Evolutionary conservation across 805 yeast species (phyloP).

Genomic region (Lipomyces mesembrius): DNA sequence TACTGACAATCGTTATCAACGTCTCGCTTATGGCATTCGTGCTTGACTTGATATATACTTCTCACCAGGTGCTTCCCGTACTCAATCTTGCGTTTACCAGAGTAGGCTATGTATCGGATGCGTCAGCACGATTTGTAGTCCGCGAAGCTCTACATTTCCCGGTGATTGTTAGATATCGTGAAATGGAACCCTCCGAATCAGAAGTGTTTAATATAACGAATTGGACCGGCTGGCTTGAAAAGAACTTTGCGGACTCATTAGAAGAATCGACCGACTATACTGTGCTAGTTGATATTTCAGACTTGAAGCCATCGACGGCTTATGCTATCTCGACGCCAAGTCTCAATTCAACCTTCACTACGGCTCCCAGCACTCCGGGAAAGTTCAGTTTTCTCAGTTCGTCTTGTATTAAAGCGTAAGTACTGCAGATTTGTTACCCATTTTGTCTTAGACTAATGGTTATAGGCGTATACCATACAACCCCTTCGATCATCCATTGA

Average conservation of each 20-base stretch:
- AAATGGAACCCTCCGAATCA: conserved; percentile 3
- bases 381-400: conserved; percentile 36
- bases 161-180: conserved; percentile 19
- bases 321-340: conserved; percentile 25
- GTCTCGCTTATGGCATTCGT: conserved; percentile 14
- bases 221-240: conserved; percentile 9
- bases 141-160: conserved; percentile 27
- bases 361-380: conserved; percentile 26
- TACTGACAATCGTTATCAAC: conserved; percentile 19
- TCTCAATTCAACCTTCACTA: conserved; percentile 34
- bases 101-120: conserved; percentile 34
- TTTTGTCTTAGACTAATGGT: background rate
- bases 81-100: conserved; percentile 30
- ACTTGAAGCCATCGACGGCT: conserved; percentile 28
- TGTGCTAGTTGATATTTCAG: conserved; percentile 15
- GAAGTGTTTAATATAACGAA: conserved; percentile 8
- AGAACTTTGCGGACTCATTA: conserved; percentile 3
- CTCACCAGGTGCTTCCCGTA: conserved; percentile 27
- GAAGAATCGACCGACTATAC: conserved; percentile 30
- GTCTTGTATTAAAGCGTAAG: conserved; percentile 39
- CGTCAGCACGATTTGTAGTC: conserved; percentile 26
- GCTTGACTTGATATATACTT: conserved; percentile 29
- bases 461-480: conserved; percentile 36
- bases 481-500: conserved; percentile 35
- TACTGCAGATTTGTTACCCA: background rate